Conservation (phyloP, 208 protist species). For the Trypanosoma rangeli region DNA sequence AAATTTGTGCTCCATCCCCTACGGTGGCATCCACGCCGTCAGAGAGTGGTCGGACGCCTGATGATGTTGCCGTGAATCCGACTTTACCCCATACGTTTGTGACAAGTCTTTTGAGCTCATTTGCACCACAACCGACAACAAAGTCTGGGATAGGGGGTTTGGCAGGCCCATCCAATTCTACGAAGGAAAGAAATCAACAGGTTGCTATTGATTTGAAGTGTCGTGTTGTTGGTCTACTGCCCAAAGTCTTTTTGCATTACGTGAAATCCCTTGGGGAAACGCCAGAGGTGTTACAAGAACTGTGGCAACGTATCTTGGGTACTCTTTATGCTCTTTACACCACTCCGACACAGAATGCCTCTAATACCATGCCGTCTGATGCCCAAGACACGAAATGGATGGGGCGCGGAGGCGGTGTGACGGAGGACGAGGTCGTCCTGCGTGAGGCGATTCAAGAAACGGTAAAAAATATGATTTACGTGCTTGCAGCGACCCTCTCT, state of each 20-base stretch:
- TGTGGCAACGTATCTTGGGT: conserved; percentile 75
- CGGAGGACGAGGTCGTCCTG: conserved; percentile 44
- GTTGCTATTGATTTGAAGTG: conserved; percentile 60
- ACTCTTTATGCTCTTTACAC: conserved; percentile 80
- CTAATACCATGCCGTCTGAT: not conserved
- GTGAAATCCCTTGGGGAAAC: conserved; percentile 27
- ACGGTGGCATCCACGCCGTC: not conserved
- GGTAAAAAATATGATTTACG: conserved; percentile 88
- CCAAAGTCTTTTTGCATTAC: conserved; percentile 75
- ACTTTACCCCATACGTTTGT: conserved; percentile 4
- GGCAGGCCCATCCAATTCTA: not conserved
- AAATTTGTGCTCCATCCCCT: conserved; percentile 40
- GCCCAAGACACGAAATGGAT: not conserved
- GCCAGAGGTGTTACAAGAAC: conserved; percentile 38
- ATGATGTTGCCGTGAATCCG: not conserved
- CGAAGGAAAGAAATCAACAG: not conserved
- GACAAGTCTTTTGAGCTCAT: conserved; percentile 19
- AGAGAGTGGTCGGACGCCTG: not conserved
- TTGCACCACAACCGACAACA: conserved; percentile 1
- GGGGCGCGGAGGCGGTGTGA: not conserved
- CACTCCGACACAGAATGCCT: conserved; percentile 23
- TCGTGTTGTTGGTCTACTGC: conserved; percentile 63
- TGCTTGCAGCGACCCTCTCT: conserved; percentile 34
- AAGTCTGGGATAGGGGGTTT: not conserved
- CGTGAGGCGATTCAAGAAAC: conserved; percentile 83